A percentile compares a stretch with the other conserved stretches of the same genome.
These are phyloP conservation scores for Chlamydomonas reinhardtii DNA, from an alignment of 163 green algal species.

Conservation along the genomic window DNA sequence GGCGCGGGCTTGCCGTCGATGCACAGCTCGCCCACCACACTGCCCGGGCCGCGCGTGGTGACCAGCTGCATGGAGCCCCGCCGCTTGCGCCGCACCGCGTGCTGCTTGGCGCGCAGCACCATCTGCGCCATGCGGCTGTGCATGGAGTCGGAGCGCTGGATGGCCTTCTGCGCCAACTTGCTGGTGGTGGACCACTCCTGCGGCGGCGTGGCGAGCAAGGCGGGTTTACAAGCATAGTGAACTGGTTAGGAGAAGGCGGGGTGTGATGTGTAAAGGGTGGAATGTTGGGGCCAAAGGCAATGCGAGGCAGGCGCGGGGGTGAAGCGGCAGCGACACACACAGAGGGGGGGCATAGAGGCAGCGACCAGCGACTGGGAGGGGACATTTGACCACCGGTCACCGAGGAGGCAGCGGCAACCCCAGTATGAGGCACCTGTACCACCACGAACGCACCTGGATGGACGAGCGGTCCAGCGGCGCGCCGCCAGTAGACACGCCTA, in stretches of 20 bases:
- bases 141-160: conserved; percentile 52
- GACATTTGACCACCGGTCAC: too few species aligned
- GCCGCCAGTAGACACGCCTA: conserved; percentile 25
- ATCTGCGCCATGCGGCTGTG: conserved; percentile 54
- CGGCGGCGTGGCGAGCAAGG: background rate
- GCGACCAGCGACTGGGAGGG: too few species aligned
- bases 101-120: conserved; percentile 52
- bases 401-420: too few species aligned
- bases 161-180: conserved; percentile 43
- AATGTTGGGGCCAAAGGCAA: too few species aligned
- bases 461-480: conserved; percentile 40
- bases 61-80: conserved; percentile 47
- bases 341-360: too few species aligned
- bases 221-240: too few species aligned
- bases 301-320: too few species aligned
- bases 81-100: conserved; percentile 35
- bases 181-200: conserved; percentile 46
- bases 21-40: conserved; percentile 45
- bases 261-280: too few species aligned
- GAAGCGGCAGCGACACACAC: too few species aligned
- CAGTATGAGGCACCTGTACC: too few species aligned
- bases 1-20: conserved; percentile 42
- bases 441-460: conserved; percentile 8
- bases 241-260: too few species aligned
- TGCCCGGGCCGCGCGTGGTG: conserved; percentile 45